Evolutionary conservation across 169 alveolate species (phyloP).

Genomic region (Plasmodium berghei): DNA sequence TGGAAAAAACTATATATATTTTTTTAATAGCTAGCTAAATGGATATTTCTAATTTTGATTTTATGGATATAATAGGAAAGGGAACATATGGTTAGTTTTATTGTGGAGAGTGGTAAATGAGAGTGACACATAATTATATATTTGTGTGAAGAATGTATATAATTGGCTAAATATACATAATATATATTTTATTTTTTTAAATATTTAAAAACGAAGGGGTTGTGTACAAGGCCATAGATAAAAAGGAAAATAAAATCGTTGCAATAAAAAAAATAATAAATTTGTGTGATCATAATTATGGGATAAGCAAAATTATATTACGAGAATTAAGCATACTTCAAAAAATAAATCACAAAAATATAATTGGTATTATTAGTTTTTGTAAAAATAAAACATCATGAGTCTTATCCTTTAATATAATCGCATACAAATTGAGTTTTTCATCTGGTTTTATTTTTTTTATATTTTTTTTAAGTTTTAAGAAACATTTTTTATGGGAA

Average conservation of each 20-base stretch:
- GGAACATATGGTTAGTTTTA: constrained; percentile 66
- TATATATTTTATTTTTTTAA: neutral
- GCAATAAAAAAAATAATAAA: constrained; percentile 73
- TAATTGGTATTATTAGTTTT: constrained; percentile 17
- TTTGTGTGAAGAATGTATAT: neutral
- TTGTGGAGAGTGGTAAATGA: neutral
- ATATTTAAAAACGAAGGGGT: constrained; percentile 9
- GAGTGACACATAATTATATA: neutral
- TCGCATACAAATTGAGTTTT: no score
- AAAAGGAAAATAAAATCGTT: constrained; percentile 41
- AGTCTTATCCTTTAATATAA: no score
- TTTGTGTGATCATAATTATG: constrained; percentile 49
- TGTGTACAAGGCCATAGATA: constrained; percentile 67
- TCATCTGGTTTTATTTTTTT: neutral
- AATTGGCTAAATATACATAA: constrained; percentile 2
- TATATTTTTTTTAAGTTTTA: constrained; percentile 1
- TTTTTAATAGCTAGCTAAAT: constrained; percentile 1
- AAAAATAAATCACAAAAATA: constrained; percentile 73
- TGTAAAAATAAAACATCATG: neutral
- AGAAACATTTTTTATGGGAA: constrained; percentile 65
- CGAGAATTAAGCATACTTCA: constrained; percentile 70
- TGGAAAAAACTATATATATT: constrained; percentile 5
- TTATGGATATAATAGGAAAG: constrained; percentile 66
- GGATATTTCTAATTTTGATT: constrained; percentile 56
- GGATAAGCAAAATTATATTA: constrained; percentile 68